Conservation (phyloP, 2,329 filamentous ascomycete species). For the Epichloe hybrida region DNA sequence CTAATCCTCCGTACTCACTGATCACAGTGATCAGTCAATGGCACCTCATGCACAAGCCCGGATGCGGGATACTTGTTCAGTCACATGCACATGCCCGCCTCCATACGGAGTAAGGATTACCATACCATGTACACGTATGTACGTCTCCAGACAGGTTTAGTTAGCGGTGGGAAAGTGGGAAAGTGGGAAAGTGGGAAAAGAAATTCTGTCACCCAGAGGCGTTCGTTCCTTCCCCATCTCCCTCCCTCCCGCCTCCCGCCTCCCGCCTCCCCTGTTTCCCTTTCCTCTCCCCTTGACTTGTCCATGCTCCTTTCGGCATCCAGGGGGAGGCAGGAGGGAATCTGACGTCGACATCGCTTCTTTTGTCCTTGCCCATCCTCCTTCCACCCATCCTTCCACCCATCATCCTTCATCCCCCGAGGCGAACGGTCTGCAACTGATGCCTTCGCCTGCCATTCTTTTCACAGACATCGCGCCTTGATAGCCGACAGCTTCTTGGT, state of each 20-base stretch:
- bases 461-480: background rate
- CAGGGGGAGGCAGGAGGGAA: background rate
- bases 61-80: background rate
- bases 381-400: background rate
- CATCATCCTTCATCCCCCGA: background rate
- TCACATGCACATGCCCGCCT: too few species aligned
- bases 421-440: background rate
- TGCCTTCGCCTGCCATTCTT: background rate
- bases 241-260: background rate
- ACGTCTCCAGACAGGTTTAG: too few species aligned
- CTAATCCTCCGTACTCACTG: too few species aligned
- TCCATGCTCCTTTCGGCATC: background rate
- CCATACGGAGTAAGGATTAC: too few species aligned
- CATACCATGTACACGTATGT: too few species aligned
- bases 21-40: too few species aligned
- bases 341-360: background rate
- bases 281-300: background rate
- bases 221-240: too few species aligned
- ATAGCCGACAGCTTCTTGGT: background rate
- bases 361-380: background rate
- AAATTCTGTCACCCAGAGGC: background rate
- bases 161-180: too few species aligned
- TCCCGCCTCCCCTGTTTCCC: background rate
- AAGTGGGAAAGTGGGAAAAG: too few species aligned
- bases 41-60: background rate